Conservation (phyloP, 2,329 filamentous ascomycete genomes). For the Verticillium albo-atrum region DNA sequence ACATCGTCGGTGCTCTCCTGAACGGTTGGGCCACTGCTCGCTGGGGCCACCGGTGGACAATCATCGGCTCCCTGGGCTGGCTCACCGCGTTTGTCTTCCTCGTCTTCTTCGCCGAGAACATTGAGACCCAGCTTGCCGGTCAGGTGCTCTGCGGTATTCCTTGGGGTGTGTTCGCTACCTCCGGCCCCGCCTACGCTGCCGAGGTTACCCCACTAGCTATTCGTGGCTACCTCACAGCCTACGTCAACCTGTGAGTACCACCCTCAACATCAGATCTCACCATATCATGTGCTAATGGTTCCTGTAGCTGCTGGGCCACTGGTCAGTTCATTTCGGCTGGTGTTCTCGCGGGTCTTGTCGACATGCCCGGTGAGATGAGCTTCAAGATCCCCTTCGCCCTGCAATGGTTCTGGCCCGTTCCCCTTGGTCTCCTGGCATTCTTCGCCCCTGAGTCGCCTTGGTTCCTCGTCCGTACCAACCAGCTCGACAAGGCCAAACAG, state of each 20-base stretch:
- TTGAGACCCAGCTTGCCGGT: constrained; percentile 37
- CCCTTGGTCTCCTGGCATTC: constrained; percentile 24
- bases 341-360: constrained; percentile 31
- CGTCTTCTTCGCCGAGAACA: constrained; percentile 41
- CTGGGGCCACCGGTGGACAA: constrained; percentile 38
- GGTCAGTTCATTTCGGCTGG: constrained; percentile 37
- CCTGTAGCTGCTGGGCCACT: constrained; percentile 29
- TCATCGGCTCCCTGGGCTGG: constrained; percentile 35
- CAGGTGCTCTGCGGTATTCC: constrained; percentile 41
- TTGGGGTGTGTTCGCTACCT: constrained; percentile 41
- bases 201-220: constrained; percentile 38
- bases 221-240: constrained; percentile 37
- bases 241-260: constrained; percentile 29
- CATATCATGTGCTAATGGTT: background rate
- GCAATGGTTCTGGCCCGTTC: constrained; percentile 34
- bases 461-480: constrained; percentile 27
- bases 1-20: constrained; percentile 33
- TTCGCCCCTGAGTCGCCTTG: constrained; percentile 32
- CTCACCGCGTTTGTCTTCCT: constrained; percentile 42
- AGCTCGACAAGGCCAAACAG: constrained; percentile 24
- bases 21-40: constrained; percentile 36
- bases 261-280: background rate
- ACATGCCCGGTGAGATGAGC: constrained; percentile 26
- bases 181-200: constrained; percentile 36
- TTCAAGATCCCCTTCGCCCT: constrained; percentile 36